These are phyloP conservation scores for Sporothrix humicola DNA, from an alignment of 2,329 filamentous ascomycete genomes.

Conservation along the genomic window DNA sequence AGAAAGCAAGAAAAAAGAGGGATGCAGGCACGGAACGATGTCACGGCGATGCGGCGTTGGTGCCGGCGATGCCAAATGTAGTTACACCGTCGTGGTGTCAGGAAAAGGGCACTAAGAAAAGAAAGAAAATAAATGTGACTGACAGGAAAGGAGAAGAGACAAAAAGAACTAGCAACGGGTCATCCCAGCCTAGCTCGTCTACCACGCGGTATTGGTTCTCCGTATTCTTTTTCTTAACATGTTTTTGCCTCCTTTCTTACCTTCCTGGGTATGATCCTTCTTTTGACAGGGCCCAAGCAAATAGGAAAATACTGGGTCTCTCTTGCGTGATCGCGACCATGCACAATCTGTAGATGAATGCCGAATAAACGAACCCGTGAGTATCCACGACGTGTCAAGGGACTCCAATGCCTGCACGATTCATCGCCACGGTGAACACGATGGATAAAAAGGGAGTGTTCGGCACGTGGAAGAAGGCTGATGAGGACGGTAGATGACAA, in stretches of 20 bases:
- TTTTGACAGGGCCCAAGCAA: not conserved
- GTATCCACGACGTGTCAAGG: not conserved
- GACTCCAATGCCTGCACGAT: not conserved
- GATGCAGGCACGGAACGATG: not conserved
- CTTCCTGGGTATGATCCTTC: not conserved
- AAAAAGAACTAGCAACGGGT: not conserved
- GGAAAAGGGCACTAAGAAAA: not conserved
- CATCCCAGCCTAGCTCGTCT: not conserved
- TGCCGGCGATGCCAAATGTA: conserved; percentile 17
- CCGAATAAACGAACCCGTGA: not conserved
- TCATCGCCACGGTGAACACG: not conserved
- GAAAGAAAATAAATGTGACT: not conserved
- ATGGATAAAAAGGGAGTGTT: conserved; percentile 10
- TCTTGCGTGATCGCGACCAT: conserved; percentile 26
- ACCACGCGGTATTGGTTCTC: conserved; percentile 1
- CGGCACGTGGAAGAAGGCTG: not conserved
- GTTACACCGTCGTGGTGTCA: conserved; percentile 14
- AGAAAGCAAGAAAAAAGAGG: too few relatives aligned
- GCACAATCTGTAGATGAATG: not conserved
- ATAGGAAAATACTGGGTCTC: not conserved
- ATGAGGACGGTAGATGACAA: not conserved
- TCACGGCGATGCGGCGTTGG: not conserved
- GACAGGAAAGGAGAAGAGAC: not conserved
- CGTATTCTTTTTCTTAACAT: not conserved
- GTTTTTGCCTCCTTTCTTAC: not conserved